These are phyloP conservation scores for Wickerhamomyces sp. DNA, from an alignment of 1,139 yeast species.

Conservation along the genomic window DNA sequence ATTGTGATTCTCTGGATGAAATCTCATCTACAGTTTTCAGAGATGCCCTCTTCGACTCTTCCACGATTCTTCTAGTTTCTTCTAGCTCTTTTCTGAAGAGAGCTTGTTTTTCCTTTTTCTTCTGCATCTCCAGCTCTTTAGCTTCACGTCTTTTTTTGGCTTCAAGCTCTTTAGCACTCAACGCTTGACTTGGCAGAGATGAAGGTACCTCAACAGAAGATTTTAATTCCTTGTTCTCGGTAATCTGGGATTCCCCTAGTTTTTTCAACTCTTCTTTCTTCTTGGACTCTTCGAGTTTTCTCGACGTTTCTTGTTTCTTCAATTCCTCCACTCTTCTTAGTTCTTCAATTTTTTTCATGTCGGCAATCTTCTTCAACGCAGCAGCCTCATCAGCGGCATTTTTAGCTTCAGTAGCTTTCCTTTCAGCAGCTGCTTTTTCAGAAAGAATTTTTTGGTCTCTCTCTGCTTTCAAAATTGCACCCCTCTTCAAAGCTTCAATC, in stretches of 20 bases:
- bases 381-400: background rate
- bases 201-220: too few species aligned
- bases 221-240: background rate
- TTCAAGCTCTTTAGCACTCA: too few species aligned
- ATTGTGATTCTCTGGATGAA: too few species aligned
- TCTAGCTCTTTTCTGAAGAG: background rate
- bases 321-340: background rate
- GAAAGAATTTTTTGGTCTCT: too few species aligned
- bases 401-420: background rate
- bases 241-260: background rate
- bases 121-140: background rate
- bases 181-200: too few species aligned
- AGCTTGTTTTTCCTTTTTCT: background rate
- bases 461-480: background rate
- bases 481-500: background rate
- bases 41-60: too few species aligned
- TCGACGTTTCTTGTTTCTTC: background rate
- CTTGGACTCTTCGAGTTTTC: background rate
- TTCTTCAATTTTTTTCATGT: background rate
- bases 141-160: background rate
- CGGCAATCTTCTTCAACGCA: background rate
- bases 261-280: background rate
- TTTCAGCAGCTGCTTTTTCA: slow-evolving; percentile 1
- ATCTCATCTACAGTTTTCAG: too few species aligned
- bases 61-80: too few species aligned